Percentiles rank a stretch among this genome's conserved stretches.
Conservation (phyloP, 2,329 filamentous ascomycete species). For the Sodiomyces alkalinus region DNA sequence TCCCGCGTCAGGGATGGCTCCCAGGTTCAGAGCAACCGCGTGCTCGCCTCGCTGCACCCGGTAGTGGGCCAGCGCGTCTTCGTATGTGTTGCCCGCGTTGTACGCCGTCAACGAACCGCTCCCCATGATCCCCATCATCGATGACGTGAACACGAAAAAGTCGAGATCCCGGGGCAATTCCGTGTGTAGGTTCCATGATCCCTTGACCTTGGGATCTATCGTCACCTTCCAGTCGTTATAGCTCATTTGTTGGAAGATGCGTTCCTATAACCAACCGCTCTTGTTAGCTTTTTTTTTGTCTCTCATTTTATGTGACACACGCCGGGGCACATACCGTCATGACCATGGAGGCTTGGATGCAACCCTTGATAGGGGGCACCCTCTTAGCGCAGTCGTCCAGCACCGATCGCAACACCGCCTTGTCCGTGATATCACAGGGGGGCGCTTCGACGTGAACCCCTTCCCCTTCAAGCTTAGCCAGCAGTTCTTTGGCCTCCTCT, state of each 20-base stretch:
- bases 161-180: constrained; percentile 15
- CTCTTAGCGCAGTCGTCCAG: background rate
- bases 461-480: constrained; percentile 11
- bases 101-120: constrained; percentile 27
- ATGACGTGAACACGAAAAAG: constrained; percentile 20
- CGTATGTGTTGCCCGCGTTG: constrained; percentile 24
- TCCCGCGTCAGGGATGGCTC: constrained; percentile 32
- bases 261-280: constrained; percentile 8
- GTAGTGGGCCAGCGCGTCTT: constrained; percentile 24
- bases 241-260: constrained; percentile 19
- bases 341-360: background rate
- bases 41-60: constrained; percentile 19
- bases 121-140: constrained; percentile 12
- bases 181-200: constrained; percentile 15
- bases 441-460: constrained; percentile 4
- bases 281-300: constrained; percentile 7
- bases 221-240: constrained; percentile 18
- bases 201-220: constrained; percentile 19
- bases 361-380: background rate
- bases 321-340: background rate
- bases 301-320: constrained; percentile 6
- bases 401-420: background rate
- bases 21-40: constrained; percentile 34
- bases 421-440: background rate
- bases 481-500: constrained; percentile 6